Base-by-base conservation (phyloP, 2,329 filamentous ascomycete genomes). In the Zasmidium citrigriseum region DNA sequence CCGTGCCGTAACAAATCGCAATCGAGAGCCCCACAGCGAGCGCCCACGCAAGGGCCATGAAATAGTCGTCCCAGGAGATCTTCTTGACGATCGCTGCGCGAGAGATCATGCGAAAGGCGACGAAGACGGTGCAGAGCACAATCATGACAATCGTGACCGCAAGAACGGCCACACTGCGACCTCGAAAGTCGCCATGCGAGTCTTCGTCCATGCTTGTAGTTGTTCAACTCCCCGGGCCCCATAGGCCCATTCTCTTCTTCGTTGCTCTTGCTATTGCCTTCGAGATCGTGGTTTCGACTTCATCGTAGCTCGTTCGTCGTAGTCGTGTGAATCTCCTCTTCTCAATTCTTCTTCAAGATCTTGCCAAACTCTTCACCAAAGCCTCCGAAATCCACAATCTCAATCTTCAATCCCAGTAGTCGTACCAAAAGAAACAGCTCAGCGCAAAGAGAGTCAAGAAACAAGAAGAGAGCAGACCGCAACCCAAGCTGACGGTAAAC, bases 31-130 rank as follows among this genome's bases (percentile, higher is more conserved):
- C 89, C 63, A 89, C 84, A 41, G 87, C 84, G 48, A 92, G 72
- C 44, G 86, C 74, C 93, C 91, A 96, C 55, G 92, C 91, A 44
- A 90, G 64, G 11, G 91, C 74, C 74, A 96, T 95, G 67, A 90
- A 84, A 74, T 87, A 89, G 79, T 96, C 93, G 75, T 96, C 91
- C 78, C 84, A 84, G 55, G 83, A 86, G 52, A 91, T 76, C 55
- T 83, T 86, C 65, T 84, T 85, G 56, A 96, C 88, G 51, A 97
- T 87, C 48, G 83, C 85, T 51, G 84, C 80, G 24, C 92, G 84
- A 60, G 89, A 91, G 45, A 90, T 76, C 65, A 96, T 80, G 55
- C 93, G 86, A 34, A 90, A 82, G 45, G 81, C 80, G 65, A 96
- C 90, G 71, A 96, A 93, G 55, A 89, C 69, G 41, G 88, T 88